Evolutionary conservation across 495 filamentous ascomycete genomes (phyloP).

Genomic region (Xylaria intraflava): DNA sequence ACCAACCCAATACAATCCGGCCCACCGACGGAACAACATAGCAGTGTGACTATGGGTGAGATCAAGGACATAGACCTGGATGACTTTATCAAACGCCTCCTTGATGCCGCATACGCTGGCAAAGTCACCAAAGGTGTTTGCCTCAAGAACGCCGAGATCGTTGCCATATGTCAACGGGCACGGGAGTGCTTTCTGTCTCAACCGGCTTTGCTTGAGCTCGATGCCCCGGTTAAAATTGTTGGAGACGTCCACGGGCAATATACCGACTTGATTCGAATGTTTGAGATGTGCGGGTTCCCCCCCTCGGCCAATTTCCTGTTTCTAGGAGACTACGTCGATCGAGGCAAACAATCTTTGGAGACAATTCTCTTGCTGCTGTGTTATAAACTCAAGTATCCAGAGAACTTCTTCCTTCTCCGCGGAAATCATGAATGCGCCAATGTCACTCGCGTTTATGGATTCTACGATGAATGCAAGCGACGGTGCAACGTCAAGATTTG

Average conservation of each 20-base stretch:
- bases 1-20: slow-evolving; percentile 44
- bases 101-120: slow-evolving; percentile 91
- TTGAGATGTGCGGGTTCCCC: slow-evolving; percentile 99
- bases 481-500: slow-evolving; percentile 97
- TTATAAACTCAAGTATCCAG: slow-evolving; percentile 97
- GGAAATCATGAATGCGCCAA: slow-evolving; percentile 99
- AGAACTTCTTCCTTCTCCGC: slow-evolving; percentile 96
- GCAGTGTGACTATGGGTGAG: slow-evolving; percentile 58
- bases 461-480: slow-evolving; percentile 99
- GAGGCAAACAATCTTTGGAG: slow-evolving; percentile 94
- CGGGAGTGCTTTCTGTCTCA: slow-evolving; percentile 87
- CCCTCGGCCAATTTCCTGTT: slow-evolving; percentile 93
- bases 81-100: slow-evolving; percentile 90
- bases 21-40: slow-evolving; percentile 33
- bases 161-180: slow-evolving; percentile 78
- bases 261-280: slow-evolving; percentile 93
- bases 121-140: slow-evolving; percentile 97
- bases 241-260: slow-evolving; percentile 98
- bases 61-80: slow-evolving; percentile 90
- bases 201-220: slow-evolving; percentile 83
- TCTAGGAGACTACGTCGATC: slow-evolving; percentile 95
- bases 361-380: slow-evolving; percentile 93
- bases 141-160: slow-evolving; percentile 95
- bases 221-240: slow-evolving; percentile 97
- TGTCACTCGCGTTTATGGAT: slow-evolving; percentile 95